Conservation (phyloP, 805 yeast genomes). For the Lachancea kluyveri region DNA sequence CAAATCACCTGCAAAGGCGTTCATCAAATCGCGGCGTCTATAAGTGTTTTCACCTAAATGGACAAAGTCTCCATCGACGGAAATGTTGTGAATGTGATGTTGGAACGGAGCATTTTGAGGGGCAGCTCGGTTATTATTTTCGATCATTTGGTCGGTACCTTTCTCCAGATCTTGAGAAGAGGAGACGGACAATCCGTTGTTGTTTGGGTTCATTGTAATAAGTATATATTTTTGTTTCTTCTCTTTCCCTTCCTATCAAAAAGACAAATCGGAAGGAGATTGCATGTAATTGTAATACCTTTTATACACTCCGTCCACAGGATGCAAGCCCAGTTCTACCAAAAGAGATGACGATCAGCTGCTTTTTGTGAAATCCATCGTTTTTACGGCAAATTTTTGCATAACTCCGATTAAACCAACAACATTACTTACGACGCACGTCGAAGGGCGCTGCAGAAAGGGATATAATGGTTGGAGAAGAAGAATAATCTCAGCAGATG, state of each 20-base stretch:
- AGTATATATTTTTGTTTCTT: background rate
- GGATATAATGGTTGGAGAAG: background rate
- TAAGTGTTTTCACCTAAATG: constrained; percentile 38
- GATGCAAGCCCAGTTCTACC: background rate
- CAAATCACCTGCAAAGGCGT: constrained; percentile 57
- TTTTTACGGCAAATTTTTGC: too few species aligned
- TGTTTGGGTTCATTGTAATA: background rate
- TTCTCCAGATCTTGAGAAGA: constrained; percentile 16
- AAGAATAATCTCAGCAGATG: background rate
- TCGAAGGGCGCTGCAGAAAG: constrained; percentile 9
- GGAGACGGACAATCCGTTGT: constrained; percentile 7
- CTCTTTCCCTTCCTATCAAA: background rate
- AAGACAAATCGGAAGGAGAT: background rate
- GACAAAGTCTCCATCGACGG: constrained; percentile 32
- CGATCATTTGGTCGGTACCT: constrained; percentile 9
- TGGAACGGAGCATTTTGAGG: constrained; percentile 2
- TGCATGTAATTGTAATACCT: background rate
- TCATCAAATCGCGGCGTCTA: constrained; percentile 48
- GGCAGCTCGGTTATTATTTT: constrained; percentile 6
- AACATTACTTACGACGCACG: too few species aligned
- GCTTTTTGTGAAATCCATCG: background rate
- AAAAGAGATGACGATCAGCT: background rate
- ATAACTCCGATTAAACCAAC: too few species aligned
- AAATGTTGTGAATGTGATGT: constrained; percentile 17
- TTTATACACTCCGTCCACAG: background rate